Conservation (phyloP, 192 early-diverging fungal species). For the Coemansia aciculifera region DNA sequence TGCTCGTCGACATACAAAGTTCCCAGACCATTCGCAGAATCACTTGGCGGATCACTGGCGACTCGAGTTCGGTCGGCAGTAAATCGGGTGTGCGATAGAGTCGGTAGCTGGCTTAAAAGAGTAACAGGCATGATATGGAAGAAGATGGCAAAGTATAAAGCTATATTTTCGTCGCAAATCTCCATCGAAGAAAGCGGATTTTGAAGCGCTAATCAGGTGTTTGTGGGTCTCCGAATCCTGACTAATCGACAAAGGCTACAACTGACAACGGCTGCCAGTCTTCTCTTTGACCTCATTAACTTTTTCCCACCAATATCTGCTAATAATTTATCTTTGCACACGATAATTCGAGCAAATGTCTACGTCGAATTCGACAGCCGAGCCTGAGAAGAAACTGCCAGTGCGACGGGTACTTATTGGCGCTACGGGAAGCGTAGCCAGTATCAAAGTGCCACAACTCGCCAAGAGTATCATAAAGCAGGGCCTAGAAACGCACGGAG, state of each 20-base stretch:
- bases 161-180: neutral
- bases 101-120: constrained; percentile 1
- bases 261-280: neutral
- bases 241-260: neutral
- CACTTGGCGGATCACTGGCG: constrained; percentile 23
- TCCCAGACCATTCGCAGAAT: constrained; percentile 1
- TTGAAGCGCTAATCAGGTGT: neutral
- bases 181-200: neutral
- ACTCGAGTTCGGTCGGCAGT: neutral
- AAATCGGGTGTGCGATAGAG: neutral
- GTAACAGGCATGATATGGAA: constrained; percentile 18
- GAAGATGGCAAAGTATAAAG: neutral
- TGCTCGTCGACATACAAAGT: constrained; percentile 22
- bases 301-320: neutral
- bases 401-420: constrained; percentile 68
- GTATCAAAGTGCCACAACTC: constrained; percentile 82
- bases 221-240: neutral
- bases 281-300: neutral
- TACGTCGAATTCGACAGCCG: neutral
- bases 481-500: constrained; percentile 8
- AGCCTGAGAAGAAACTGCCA: neutral
- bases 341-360: neutral
- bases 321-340: neutral
- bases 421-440: constrained; percentile 88
- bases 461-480: constrained; percentile 31